Evolutionary conservation across 2,329 filamentous ascomycete genomes (phyloP).

Genomic region (Sporothrix euskadiensis): DNA sequence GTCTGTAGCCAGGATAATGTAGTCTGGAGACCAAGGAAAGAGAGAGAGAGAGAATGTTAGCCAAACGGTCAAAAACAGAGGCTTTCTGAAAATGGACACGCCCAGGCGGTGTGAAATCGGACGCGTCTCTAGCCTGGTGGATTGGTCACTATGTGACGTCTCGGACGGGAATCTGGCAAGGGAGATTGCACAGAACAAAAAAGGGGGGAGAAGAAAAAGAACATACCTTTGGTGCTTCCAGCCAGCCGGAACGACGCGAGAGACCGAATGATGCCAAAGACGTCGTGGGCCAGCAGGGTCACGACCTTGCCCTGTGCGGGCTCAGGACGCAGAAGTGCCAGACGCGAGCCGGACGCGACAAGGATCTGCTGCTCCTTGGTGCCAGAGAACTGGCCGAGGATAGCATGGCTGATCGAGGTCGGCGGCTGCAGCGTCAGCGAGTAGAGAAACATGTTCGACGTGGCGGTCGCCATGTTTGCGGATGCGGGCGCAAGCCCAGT

Average conservation of each 20-base stretch:
- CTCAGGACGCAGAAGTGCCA: conserved; percentile 85
- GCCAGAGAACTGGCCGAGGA: conserved; percentile 91
- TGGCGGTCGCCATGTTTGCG: conserved; percentile 78
- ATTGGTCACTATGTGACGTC: conserved; percentile 71
- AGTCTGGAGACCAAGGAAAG: conserved; percentile 60
- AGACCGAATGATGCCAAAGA: conserved; percentile 92
- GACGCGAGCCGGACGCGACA: conserved; percentile 84
- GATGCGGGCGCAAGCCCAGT: conserved; percentile 47
- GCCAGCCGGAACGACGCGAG: conserved; percentile 88
- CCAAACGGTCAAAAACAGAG: not conserved
- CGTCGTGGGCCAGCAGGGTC: conserved; percentile 84
- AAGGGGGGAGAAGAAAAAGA: conserved; percentile 30
- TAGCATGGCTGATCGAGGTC: conserved; percentile 83
- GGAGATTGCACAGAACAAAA: not conserved
- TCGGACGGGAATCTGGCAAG: conserved; percentile 80
- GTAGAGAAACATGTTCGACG: conserved; percentile 98
- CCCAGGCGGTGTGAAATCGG: not conserved
- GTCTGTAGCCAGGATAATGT: conserved; percentile 92
- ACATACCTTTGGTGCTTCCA: conserved; percentile 93
- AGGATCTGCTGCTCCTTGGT: conserved; percentile 98
- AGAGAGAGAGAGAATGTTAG: conserved; percentile 8
- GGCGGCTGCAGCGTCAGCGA: conserved; percentile 93
- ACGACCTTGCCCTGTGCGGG: conserved; percentile 81
- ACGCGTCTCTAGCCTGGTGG: conserved; percentile 46
- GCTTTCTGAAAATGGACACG: not conserved